Evolutionary conservation across 2,329 filamentous ascomycete species (phyloP), one percentile per base, ranked within the genome.

Genomic region (Colletotrichum sp.): DNA sequence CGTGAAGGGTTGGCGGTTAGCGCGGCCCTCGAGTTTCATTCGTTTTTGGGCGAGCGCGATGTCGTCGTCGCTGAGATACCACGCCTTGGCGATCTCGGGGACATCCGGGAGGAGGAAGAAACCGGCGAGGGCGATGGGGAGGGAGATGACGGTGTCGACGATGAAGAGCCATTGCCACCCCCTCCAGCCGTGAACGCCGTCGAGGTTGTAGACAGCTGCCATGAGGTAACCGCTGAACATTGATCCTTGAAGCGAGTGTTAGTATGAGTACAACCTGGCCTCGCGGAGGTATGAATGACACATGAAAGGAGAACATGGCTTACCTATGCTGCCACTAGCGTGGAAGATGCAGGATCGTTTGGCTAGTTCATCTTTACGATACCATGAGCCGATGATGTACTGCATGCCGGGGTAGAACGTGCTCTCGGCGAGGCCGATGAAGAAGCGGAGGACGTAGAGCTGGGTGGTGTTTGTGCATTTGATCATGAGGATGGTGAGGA

Each of bases 11-110:
- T 84, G 83, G 0, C 87, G 82, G 34, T 83, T 83, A 4, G 87
- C 87, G 6, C 87, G 85, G 2, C 87, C 88, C 77, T 89, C 88
- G 2, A 88, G 81, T 62, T 82, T 76, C 85, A 87, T 87, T 16
- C 86, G 84, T 72, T 81, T 83, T 63, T 84, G 81, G 1, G 85
- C 86, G 4, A 87, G 78, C 6, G 76, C 81, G 62, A 87, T 81
- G 69, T 87, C 86, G 30, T 83, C 83, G 18, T 80, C 74, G 2
- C 80, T 82, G 36, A 87, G 66, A 44, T 79, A 78, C 66, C 78
- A 79, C 1, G 78, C 75, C 39, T 62, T 72, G 3, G 78, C 74
- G 26, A 76, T 78, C 2, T 78, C 74, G 7, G 78, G 78, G 1
- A 78, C 72, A 26, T 81, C 80, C 0, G 80, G 80, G 6, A 81